These are phyloP conservation scores for Urostyla sp. DNA, from an alignment of 73 alveolate species.

Conservation along the genomic window DNA sequence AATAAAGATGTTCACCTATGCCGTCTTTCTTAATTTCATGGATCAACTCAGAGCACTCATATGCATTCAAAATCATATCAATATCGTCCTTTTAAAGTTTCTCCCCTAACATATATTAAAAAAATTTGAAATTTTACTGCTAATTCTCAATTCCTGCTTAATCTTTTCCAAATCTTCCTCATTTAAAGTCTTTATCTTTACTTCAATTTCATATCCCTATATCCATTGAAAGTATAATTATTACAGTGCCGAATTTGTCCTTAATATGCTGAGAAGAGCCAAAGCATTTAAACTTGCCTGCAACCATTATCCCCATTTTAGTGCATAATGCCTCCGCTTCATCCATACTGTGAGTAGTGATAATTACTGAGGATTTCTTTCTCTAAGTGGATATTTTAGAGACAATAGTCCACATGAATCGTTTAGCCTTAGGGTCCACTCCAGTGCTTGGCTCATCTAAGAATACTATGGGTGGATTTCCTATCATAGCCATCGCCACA, in stretches of 20 bases:
- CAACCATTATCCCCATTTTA: constrained; percentile 90
- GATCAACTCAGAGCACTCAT: not conserved
- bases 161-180: constrained; percentile 46
- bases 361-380: constrained; percentile 84
- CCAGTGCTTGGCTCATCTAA: constrained; percentile 99
- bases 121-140: no score
- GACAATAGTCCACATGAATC: constrained; percentile 98
- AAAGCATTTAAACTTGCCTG: constrained; percentile 84
- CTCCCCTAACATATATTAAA: no score
- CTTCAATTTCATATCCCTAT: constrained; percentile 85
- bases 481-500: constrained; percentile 98
- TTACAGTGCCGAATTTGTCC: constrained; percentile 85
- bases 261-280: constrained; percentile 88
- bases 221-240: not conserved
- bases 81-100: no score
- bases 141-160: no score
- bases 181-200: constrained; percentile 63
- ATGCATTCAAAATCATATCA: no score
- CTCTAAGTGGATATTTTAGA: constrained; percentile 92
- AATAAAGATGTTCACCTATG: constrained; percentile 28
- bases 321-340: constrained; percentile 93
- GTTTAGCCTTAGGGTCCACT: constrained; percentile 98
- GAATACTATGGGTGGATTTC: constrained; percentile 98
- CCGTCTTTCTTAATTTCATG: constrained; percentile 55
- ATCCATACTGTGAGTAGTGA: constrained; percentile 93